Conservation (phyloP, 2,329 filamentous ascomycete species). For the Exserohilum turcica region DNA sequence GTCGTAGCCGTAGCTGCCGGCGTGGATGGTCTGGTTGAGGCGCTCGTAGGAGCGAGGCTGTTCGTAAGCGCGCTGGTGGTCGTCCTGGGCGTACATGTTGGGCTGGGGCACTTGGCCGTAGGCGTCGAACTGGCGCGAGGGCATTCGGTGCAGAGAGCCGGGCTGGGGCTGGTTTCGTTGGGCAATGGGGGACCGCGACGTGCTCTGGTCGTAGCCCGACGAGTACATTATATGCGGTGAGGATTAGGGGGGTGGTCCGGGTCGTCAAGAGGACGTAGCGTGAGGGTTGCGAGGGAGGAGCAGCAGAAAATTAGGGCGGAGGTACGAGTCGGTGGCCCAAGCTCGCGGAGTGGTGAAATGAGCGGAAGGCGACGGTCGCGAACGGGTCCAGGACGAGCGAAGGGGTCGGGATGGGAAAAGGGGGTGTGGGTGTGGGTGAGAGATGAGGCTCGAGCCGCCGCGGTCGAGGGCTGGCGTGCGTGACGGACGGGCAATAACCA, state of each 20-base stretch:
- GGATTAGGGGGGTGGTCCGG: conserved; percentile 8
- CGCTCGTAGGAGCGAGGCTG: conserved; percentile 64
- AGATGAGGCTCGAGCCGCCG: conserved; percentile 26
- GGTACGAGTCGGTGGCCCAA: conserved; percentile 19
- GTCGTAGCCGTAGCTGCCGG: conserved; percentile 71
- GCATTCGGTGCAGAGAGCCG: conserved; percentile 69
- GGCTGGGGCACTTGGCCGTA: conserved; percentile 67
- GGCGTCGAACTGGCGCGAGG: conserved; percentile 78
- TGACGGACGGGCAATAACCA: conserved; percentile 21
- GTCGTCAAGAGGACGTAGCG: conserved; percentile 7
- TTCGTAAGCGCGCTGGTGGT: conserved; percentile 58
- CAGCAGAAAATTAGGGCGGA: conserved; percentile 34
- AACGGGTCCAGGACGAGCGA: conserved; percentile 6
- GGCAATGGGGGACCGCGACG: conserved; percentile 74
- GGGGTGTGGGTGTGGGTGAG: background rate
- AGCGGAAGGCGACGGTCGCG: conserved; percentile 17
- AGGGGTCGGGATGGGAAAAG: conserved; percentile 17
- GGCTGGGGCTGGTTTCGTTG: conserved; percentile 65
- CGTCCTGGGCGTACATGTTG: conserved; percentile 73
- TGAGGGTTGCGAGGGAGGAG: conserved; percentile 19
- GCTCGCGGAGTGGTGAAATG: conserved; percentile 24
- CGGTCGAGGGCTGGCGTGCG: conserved; percentile 28
- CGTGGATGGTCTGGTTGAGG: conserved; percentile 62
- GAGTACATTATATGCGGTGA: conserved; percentile 43
- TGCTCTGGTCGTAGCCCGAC: conserved; percentile 42